These are phyloP conservation scores for Maudiozyma humilis DNA, from an alignment of 1,139 yeast genomes.

Conservation along the genomic window DNA sequence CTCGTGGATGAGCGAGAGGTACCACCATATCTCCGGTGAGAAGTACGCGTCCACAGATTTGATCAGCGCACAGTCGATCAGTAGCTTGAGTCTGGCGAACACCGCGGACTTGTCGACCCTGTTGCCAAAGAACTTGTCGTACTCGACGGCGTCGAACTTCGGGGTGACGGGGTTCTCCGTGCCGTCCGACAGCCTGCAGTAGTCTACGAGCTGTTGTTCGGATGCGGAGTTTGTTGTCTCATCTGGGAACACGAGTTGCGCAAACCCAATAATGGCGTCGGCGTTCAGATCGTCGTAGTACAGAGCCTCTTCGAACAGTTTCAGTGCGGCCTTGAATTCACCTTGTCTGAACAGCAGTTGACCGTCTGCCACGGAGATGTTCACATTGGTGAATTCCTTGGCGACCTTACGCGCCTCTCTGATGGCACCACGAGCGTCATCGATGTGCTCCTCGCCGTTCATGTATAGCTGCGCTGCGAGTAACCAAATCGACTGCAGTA, in stretches of 20 bases:
- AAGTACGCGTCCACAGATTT: slow-evolving; percentile 43
- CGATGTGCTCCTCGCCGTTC: slow-evolving; percentile 25
- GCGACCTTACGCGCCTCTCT: slow-evolving; percentile 53
- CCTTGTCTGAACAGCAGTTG: slow-evolving; percentile 35
- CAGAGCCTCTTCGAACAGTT: slow-evolving; percentile 62
- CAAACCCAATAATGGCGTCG: slow-evolving; percentile 58
- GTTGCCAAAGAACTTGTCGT: slow-evolving; percentile 31
- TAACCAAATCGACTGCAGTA: slow-evolving; percentile 64
- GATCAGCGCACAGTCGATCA: slow-evolving; percentile 53
- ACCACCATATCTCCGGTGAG: slow-evolving; percentile 67
- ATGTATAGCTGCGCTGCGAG: slow-evolving; percentile 63
- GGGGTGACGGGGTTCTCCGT: not conserved
- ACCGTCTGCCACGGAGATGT: slow-evolving; percentile 50
- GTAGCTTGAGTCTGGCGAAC: slow-evolving; percentile 51
- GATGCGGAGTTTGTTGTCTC: slow-evolving; percentile 12
- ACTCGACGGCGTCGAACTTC: not conserved
- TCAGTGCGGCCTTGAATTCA: slow-evolving; percentile 40
- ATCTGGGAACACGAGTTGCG: slow-evolving; percentile 42
- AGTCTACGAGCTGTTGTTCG: slow-evolving; percentile 10
- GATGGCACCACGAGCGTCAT: slow-evolving; percentile 65
- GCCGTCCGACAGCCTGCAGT: slow-evolving; percentile 10
- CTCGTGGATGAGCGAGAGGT: slow-evolving; percentile 59
- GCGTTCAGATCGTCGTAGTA: slow-evolving; percentile 45
- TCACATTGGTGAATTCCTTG: slow-evolving; percentile 30
- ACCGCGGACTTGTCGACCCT: slow-evolving; percentile 57